These are phyloP conservation scores for Simplicillium sp. DNA, from an alignment of 2,329 filamentous ascomycete genomes.

Conservation along the genomic window DNA sequence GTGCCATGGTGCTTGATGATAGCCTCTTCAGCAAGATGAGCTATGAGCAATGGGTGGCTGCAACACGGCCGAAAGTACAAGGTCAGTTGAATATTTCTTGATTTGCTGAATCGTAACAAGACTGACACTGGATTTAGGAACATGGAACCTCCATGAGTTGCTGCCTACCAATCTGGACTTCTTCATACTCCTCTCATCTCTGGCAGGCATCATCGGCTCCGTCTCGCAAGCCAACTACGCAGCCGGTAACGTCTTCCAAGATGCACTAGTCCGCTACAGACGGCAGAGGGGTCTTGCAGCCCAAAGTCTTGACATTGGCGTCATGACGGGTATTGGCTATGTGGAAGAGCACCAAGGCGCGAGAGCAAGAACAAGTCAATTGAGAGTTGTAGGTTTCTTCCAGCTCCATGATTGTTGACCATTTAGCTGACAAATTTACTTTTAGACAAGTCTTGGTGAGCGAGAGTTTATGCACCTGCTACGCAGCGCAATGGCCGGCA, in stretches of 20 bases:
- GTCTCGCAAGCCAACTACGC: slow-evolving; percentile 15
- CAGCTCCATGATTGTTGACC: no score
- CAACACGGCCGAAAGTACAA: no score
- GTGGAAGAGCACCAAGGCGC: slow-evolving; percentile 11
- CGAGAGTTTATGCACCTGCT: slow-evolving; percentile 10
- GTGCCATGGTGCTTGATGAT: neutral
- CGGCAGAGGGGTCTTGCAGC: slow-evolving; percentile 13
- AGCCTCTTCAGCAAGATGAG: slow-evolving; percentile 9
- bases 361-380: no score
- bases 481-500: no score
- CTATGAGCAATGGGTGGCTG: slow-evolving; percentile 11
- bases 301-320: slow-evolving; percentile 12
- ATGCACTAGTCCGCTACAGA: slow-evolving; percentile 16
- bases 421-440: slow-evolving; percentile 12
- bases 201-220: slow-evolving; percentile 4
- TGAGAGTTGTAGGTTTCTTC: no score
- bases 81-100: no score
- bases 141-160: slow-evolving; percentile 14
- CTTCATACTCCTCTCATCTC: slow-evolving; percentile 12
- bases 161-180: slow-evolving; percentile 16
- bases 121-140: no score
- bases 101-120: no score
- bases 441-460: slow-evolving; percentile 13
- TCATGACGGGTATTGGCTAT: slow-evolving; percentile 11
- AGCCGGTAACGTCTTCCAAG: slow-evolving; percentile 17